Evolutionary conservation across 2,329 filamentous ascomycete species (phyloP), one percentile per base, ranked within the genome.

Genomic region (Fusarium sambucinum): DNA sequence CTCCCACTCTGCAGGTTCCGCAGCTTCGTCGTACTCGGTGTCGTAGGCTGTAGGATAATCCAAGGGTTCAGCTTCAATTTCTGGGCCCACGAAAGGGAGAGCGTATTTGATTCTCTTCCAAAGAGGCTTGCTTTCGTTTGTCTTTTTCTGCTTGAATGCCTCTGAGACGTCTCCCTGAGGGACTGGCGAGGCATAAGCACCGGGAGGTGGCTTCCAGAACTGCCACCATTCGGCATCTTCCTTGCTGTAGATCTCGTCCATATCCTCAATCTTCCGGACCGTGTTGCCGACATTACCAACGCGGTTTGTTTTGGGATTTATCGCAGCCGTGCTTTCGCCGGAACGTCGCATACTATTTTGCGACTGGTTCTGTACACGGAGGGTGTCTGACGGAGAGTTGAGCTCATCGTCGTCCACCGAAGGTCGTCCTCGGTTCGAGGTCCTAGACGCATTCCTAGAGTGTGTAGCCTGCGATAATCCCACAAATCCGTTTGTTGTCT

Each of bases 1-100:
- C 73, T 90, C 89, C 96, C 96, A 99, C 44, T 87, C 80, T 1
- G 92, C 89, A 11, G 85, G 86, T 42, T 90, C 87, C 13, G 88
- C 84, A 29, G 90, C 86, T 19, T 80, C 77, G 14, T 80, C 73
- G 56, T 86, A 87, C 2, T 90, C 85, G 33, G 87, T 77, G 64
- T 92, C 87, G 74, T 87, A 89, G 0, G 91, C 88, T 4, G 82
- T 62, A 0, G 88, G 86, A 72, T 97, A 96, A 10, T 86, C 81
- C 8, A 82, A 32, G 0, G 77, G 72, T 12, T 77, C 75, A 71
- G 86, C 75, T 73, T 82, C 77, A 38, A 81, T 65, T 54, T 78
- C 72, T 54, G 68, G 55, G 1, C 84, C 79, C 69, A 82, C 64
- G 46, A 88, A 88, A 0, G 86, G 86, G 11, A 89, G 76, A 0